A percentile compares a stretch with the other conserved stretches of the same genome.
phyloP scores from a whole-genome alignment of 2,329 filamentous ascomycete species.

The Aspergillus fischeri region DNA sequence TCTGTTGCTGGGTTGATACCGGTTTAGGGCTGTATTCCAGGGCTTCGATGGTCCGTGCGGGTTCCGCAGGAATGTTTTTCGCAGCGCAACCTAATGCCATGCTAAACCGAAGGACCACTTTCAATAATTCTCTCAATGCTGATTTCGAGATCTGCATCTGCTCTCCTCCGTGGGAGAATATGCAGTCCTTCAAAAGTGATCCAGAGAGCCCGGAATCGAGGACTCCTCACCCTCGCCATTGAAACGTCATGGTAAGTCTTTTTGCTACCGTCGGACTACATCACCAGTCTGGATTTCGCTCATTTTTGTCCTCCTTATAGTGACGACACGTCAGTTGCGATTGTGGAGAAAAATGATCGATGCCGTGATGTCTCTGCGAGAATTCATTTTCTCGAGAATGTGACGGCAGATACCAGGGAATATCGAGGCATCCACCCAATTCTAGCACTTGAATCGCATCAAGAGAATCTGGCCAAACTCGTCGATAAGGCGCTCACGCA shows the following conservation, averaged over 20 bases:
- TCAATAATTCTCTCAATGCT: conserved; percentile 23
- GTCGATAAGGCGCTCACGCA: conserved; percentile 59
- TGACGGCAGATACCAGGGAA: conserved; percentile 72
- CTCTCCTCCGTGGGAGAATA: conserved; percentile 18
- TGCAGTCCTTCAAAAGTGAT: conserved; percentile 4
- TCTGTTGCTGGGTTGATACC: background rate
- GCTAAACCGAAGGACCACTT: background rate
- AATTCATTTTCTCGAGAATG: conserved; percentile 73
- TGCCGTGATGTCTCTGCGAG: conserved; percentile 38
- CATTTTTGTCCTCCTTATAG: conserved; percentile 34
- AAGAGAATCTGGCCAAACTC: conserved; percentile 63
- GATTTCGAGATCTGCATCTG: conserved; percentile 11
- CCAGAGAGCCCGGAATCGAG: conserved; percentile 11
- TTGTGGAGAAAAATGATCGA: conserved; percentile 58
- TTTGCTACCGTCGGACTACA: background rate
- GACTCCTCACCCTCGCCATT: conserved; percentile 43
- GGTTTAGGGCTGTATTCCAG: conserved; percentile 21
- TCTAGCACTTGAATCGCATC: conserved; percentile 71
- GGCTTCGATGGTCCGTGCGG: conserved; percentile 30
- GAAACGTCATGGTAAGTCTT: conserved; percentile 42
- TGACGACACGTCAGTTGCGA: conserved; percentile 87
- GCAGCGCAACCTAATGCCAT: background rate
- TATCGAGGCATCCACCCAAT: conserved; percentile 79
- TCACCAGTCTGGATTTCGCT: conserved; percentile 1
- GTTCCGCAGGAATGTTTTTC: conserved; percentile 19